These are phyloP conservation scores for Spathaspora gorwiae DNA, from an alignment of 805 yeast genomes.

Conservation along the genomic window DNA sequence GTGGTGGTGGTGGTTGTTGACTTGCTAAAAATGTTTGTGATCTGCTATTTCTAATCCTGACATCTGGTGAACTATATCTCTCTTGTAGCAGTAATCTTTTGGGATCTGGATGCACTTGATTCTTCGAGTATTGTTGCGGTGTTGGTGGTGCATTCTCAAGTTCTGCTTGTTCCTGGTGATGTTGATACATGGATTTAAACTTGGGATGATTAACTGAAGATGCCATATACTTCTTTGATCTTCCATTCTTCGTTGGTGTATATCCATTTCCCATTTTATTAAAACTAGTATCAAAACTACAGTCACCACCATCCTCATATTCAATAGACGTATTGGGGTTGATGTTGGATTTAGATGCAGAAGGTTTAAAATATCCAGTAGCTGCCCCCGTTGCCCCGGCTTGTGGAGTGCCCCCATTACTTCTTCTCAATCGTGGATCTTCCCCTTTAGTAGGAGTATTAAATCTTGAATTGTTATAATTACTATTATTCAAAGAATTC, in stretches of 20 bases:
- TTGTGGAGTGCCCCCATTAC: constrained; percentile 9
- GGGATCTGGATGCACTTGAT: constrained; percentile 5
- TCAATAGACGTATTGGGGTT: constrained; percentile 14
- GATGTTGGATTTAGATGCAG: constrained; percentile 9
- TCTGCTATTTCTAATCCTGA: not conserved
- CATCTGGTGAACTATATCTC: not conserved
- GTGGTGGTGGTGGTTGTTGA: not conserved
- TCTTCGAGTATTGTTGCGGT: not conserved
- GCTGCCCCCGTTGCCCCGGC: too few relatives aligned
- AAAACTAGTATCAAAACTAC: constrained; percentile 21
- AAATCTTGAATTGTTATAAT: constrained; percentile 6
- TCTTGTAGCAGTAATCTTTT: constrained; percentile 12
- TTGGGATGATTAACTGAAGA: constrained; percentile 16
- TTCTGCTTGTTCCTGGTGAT: constrained; percentile 6
- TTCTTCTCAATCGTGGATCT: constrained; percentile 1
- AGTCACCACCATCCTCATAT: constrained; percentile 14
- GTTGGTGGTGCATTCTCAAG: too few relatives aligned
- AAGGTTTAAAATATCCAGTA: constrained; percentile 8
- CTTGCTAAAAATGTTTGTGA: not conserved
- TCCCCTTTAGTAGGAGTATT: constrained; percentile 9
- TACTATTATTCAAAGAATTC: constrained; percentile 8
- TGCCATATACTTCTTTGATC: constrained; percentile 13
- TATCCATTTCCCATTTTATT: constrained; percentile 9
- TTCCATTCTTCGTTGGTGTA: constrained; percentile 8
- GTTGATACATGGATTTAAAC: constrained; percentile 11